Base-by-base conservation (phyloP, 1,139 yeast species). In the Spencermartinsiella ligniputridi region DNA sequence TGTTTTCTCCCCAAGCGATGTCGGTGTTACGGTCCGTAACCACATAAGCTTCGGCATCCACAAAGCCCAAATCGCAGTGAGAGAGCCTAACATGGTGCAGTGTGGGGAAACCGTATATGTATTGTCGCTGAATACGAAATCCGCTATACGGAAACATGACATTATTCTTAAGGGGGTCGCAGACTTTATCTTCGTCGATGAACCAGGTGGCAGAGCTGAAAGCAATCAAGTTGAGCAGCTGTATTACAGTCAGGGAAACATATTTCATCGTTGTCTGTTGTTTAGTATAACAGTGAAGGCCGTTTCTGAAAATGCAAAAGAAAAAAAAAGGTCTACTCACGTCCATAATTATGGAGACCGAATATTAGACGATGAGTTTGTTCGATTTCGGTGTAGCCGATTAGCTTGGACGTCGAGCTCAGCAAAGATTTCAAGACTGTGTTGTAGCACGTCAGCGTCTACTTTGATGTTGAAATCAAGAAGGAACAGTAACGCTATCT, bases 31-130 rank as follows among this genome's bases (percentile, higher is more conserved):
- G 57, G 21, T 58, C 56, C 1, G 71, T 62, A 41, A 67, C 54
- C 3, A 69, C 43, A 1, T 64, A 66, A 39, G 75, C 68, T 39
- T 71, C 76, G 58, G 71, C 74, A 42, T 73, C 75, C 2, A 72
- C 67, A n/a, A 60, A 60, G 0, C 90, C 90, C 13, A 67, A 64
- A 22, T 70, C 62, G 58, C 90, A 83, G 52, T 76, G 81, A 0
- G 76, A 68, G 13, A 83, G 55, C 1, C 75, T 63, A 8, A 81
- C 60, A 50, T 71, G 73, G 49, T 74, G 80, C 45, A 71, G 64
- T 24, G 75, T 60, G 1, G 71, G 70, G 25, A 78, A 55, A 29
- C 71, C 72, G 34, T 47, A 54, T 2, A 64, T 47, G 52, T 75
- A 76, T 32, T 75, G 74, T 37, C 83, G 68, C 41, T 74, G 74